Evolutionary conservation across 805 yeast species (phyloP).

Genomic region (Candida taoyuanica): DNA sequence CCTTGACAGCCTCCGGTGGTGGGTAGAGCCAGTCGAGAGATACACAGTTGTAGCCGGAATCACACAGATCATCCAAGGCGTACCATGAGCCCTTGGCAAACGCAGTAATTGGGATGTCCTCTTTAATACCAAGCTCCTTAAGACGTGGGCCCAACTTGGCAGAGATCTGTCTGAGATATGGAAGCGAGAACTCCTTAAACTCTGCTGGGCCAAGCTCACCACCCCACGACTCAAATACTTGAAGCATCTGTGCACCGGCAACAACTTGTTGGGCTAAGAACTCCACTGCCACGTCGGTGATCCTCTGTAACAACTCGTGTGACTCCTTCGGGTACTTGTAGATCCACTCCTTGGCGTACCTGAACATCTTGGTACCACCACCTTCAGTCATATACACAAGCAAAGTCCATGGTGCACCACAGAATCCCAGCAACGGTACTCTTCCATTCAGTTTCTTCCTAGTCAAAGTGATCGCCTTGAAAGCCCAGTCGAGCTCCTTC

Average conservation of each 20-base stretch:
- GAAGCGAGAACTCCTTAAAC: slow-evolving; percentile 83
- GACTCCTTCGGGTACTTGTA: slow-evolving; percentile 72
- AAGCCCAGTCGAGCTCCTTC: slow-evolving; percentile 88
- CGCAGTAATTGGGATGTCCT: slow-evolving; percentile 77
- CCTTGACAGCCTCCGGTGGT: slow-evolving; percentile 78
- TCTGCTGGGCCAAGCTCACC: slow-evolving; percentile 92
- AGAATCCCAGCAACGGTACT: slow-evolving; percentile 91
- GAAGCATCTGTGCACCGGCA: slow-evolving; percentile 98
- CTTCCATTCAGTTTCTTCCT: slow-evolving; percentile 80
- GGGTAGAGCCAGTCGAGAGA: slow-evolving; percentile 89
- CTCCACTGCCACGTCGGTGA: slow-evolving; percentile 86
- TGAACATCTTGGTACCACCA: slow-evolving; percentile 87
- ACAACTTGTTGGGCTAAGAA: slow-evolving; percentile 90
- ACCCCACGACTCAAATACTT: slow-evolving; percentile 97
- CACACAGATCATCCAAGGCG: slow-evolving; percentile 81
- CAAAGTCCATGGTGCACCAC: slow-evolving; percentile 98
- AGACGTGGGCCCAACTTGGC: slow-evolving; percentile 63
- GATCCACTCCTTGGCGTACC: slow-evolving; percentile 90
- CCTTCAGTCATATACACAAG: slow-evolving; percentile 98
- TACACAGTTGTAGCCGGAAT: slow-evolving; percentile 78
- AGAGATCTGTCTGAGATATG: slow-evolving; percentile 77
- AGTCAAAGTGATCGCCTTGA: slow-evolving; percentile 89
- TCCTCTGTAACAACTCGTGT: slow-evolving; percentile 64
- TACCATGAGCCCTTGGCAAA: slow-evolving; percentile 98
- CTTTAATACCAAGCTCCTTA: slow-evolving; percentile 62